Evolutionary conservation across 1,284 basidiomycete genomes (phyloP), one percentile per base, ranked within the genome.

Genomic region (Ceratobasidium sp.): DNA sequence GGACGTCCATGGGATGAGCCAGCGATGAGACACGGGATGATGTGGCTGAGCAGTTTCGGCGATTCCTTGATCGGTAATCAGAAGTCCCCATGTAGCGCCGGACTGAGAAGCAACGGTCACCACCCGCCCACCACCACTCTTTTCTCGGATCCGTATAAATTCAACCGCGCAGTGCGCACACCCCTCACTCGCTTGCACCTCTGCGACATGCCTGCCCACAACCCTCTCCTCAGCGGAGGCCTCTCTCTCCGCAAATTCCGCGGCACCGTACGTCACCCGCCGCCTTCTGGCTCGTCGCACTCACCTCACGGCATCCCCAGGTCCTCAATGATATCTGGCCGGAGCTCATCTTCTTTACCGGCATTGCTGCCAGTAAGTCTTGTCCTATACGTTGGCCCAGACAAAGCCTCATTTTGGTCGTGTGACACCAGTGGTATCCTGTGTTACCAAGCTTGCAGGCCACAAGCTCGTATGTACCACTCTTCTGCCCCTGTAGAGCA

Each of bases 311-410:
- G 14, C 61, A 26, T 8, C 21, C 34, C 14, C 50, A 67, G 64
- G 64, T 67, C 30, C n/a, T 67, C 32, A 67, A 67, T 43, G 64
- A 67, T n/a, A 1, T 67, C 6, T 67, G 64, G 64, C 64, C 64
- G 41, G 64, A 67, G 30, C 36, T 67, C 5, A 26, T 55, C 14
- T 67, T 67, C 50, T 67, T 67, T 26, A 55, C 50, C 36, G 64
- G 50, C 21, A 23, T 67, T 26, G 64, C 34, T 28, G 50, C 45
- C 26, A 67, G 64, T 67, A 43, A 41, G 64, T 67, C 28, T n/a
- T n/a, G 3, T 3, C 12, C 36, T 16, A 23, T 58, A 36, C 53
- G 50, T 23, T 50, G n/a, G 12, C 39, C 41, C 18, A 26, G 10
- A 30, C 16, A 34, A 39, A 12, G 48, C 3, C n/a, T 18, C 48